Evolutionary conservation across 768 basidiomycete genomes (phyloP).

Genomic region (Thelephora ganbajun): DNA sequence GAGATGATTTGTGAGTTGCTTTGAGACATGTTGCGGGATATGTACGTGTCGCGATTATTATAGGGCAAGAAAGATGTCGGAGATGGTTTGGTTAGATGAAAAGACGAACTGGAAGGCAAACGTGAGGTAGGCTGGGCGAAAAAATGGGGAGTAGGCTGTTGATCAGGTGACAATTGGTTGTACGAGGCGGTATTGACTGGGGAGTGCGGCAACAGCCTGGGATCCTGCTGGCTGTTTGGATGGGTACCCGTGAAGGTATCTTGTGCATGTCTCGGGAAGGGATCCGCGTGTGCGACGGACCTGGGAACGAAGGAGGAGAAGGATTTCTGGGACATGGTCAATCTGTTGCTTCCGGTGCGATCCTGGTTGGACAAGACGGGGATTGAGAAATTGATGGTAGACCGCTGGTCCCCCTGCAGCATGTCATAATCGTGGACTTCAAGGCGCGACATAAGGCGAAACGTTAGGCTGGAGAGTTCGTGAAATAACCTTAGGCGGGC

Average conservation of each 20-base stretch:
- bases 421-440: background rate
- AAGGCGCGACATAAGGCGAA: background rate
- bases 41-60: conserved; percentile 18
- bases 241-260: background rate
- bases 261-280: background rate
- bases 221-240: no score
- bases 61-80: conserved; percentile 5
- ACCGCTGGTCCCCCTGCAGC: no score
- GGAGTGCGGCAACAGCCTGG: background rate
- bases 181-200: conserved; percentile 9
- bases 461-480: conserved; percentile 5
- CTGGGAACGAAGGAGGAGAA: background rate
- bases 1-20: conserved; percentile 15
- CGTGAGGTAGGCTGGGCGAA: conserved; percentile 11
- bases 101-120: background rate
- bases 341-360: no score
- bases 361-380: no score
- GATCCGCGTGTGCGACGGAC: background rate
- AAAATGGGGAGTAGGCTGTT: conserved; percentile 12
- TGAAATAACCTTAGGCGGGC: no score
- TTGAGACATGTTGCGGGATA: conserved; percentile 13
- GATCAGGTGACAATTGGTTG: conserved; percentile 7
- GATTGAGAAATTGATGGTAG: no score
- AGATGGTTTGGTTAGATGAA: background rate
- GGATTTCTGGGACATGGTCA: conserved; percentile 8